Base-by-base conservation (phyloP, 2,329 filamentous ascomycete species). In the Chrysosporium queenslandicum region DNA sequence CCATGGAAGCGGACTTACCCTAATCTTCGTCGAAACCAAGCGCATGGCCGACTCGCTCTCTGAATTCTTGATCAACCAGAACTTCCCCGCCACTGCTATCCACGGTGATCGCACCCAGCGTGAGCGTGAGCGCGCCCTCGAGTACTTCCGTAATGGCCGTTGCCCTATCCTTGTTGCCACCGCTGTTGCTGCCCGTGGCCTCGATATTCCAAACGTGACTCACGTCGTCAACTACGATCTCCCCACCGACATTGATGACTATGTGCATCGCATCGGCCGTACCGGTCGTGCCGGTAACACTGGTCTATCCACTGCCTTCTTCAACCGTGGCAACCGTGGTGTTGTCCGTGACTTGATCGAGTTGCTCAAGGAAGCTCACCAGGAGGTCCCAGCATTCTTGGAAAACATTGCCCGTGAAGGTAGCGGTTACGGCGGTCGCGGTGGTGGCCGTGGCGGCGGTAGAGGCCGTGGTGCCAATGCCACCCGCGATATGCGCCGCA, bases 11-110 rank as follows among this genome's bases (percentile, higher is more conserved):
- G 90, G 90, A 65, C 79, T 97, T 56, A 97, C 91, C 14, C 77
- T 98, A 57, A 96, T 98, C 68, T 98, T 98, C 74, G 92, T 98
- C 58, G 92, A 97, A 79, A 97, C 92, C 56, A 98, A 98, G 84
- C 91, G 92, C 63, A 97, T 97, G 90, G 92, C 92, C 56, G 92
- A 98, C 71, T 91, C 90, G 14, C 78, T 98, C 51, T 97, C 90
- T 57, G 92, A 98, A 69, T 98, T 96, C 79, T 77, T 98, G 56
- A 94, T 97, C 77, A 96, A 96, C 77, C 91, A 97, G 74, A 90
- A 83, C 71, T 96, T 98, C 81, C 91, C 91, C 7, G 92, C 92
- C 50, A 98, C 92, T 16, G 96, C 92, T 49, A 98, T 98, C 66
- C 92, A 98, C 74, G 92, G 92, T 71, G 92, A 98, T 72, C 89